Conservation (phyloP, 208 protist genomes). For the Acanthamoeba rhysodes region DNA sequence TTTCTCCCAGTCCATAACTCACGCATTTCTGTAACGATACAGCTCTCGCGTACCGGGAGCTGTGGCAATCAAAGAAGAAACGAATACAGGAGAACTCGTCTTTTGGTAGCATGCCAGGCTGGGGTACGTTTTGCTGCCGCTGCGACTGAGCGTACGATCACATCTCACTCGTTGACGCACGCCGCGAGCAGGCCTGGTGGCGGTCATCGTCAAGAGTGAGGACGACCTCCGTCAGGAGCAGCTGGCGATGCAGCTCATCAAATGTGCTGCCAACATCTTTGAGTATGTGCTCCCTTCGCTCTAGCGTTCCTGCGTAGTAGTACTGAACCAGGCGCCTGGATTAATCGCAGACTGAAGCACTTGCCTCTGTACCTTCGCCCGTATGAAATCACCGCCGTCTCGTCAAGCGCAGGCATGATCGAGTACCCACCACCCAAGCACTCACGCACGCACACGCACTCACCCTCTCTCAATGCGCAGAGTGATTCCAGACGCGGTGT, state of each 20-base stretch:
- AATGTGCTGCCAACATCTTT: conserved; percentile 47
- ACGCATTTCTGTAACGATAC: background rate
- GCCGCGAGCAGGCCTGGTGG: background rate
- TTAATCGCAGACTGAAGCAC: background rate
- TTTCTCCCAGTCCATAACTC: background rate
- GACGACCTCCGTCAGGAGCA: conserved; percentile 78
- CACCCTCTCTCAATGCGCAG: background rate
- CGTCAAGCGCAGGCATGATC: conserved; percentile 54
- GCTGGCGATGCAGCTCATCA: conserved; percentile 76
- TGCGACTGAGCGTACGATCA: background rate
- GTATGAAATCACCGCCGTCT: conserved; percentile 59
- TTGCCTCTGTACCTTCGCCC: conserved; percentile 64
- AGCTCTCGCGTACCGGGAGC: conserved; percentile 70
- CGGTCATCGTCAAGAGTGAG: conserved; percentile 67
- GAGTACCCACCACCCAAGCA: background rate
- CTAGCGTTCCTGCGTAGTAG: too few relatives aligned
- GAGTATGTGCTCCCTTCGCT: background rate
- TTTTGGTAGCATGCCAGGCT: conserved; percentile 47
- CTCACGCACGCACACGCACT: background rate
- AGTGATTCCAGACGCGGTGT: conserved; percentile 74
- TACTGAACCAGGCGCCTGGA: too few relatives aligned
- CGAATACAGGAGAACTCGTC: conserved; percentile 60
- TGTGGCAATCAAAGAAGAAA: conserved; percentile 67
- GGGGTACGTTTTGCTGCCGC: conserved; percentile 24
- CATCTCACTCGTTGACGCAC: background rate